Base-by-base conservation (phyloP, 1,139 yeast species). In the Sugiyamaella castrensis region DNA sequence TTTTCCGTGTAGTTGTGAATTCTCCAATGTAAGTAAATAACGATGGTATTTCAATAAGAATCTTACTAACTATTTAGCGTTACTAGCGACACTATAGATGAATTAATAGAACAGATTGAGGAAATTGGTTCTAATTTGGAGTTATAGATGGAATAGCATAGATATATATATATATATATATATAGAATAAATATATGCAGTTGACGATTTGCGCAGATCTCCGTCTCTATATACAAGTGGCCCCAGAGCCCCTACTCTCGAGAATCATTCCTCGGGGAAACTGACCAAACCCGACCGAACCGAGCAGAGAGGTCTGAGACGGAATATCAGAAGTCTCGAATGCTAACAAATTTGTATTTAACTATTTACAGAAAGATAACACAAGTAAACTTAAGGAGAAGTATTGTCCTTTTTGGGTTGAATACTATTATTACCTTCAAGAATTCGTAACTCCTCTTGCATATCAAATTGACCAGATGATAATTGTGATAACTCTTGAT, bases 381-480 rank as follows among this genome's bases (percentile, higher is more conserved):
- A n/a, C n/a, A 28, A 19, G 11, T 7, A 32, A 19, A 37, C 39
- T 40, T 46, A 46, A 19, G 24, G 3, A 19, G 24, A 4, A 19
- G 26, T 19, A 27, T 33, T 43, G 34, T 34, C 32, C 43, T 37
- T 34, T 37, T 39, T 45, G 43, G 32, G 24, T 19, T 19, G 24
- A 19, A 19, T 41, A 44, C 19, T 46, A 16, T 40, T 40, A 15
- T 40, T 28, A 19, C 50, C 48, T 15, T 49, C 56, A 26, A 52
- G 37, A 32, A 48, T 47, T 38, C 40, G 40, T 40, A 57, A 79
- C 68, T 92, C 98, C 53, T 84, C 92, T 43, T 74, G 73, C 0
- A 97, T 80, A 64, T 89, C 83, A 63, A 86, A 89, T 51, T 89
- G 76, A 0, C 98, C 98, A 3, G 73, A 67, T 0, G 91, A 82